Conservation (phyloP, 148 eudicot species). For the Oxyria digyna region DNA sequence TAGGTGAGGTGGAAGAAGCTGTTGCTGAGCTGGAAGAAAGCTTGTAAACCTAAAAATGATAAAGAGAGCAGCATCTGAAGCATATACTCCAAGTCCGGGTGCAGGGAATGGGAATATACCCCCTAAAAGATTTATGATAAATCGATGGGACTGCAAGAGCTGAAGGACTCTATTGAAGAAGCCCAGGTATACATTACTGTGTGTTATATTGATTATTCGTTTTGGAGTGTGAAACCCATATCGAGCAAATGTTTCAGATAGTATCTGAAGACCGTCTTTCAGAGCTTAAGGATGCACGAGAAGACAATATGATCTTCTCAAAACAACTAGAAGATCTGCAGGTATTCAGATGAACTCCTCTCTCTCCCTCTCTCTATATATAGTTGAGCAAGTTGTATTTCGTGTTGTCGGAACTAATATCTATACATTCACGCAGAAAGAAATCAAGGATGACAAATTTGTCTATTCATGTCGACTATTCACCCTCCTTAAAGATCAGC, state of each 20-base stretch:
- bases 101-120: slow-evolving; percentile 64
- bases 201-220: too few species aligned
- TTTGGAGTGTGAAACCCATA: too few species aligned
- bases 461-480: slow-evolving; percentile 63
- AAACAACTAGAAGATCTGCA: slow-evolving; percentile 85
- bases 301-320: slow-evolving; percentile 47
- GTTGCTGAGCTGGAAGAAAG: too few species aligned
- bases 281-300: slow-evolving; percentile 85
- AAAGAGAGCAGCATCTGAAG: slow-evolving; percentile 51
- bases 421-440: slow-evolving; percentile 41
- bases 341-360: slow-evolving; percentile 24
- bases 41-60: slow-evolving; percentile 77
- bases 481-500: slow-evolving; percentile 71
- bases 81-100: slow-evolving; percentile 38
- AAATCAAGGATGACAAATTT: too few species aligned
- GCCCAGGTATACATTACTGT: too few species aligned
- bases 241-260: too few species aligned
- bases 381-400: not conserved
- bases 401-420: slow-evolving; percentile 5
- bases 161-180: too few species aligned
- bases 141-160: too few species aligned
- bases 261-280: too few species aligned
- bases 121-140: slow-evolving; percentile 51
- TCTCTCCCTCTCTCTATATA: not conserved
- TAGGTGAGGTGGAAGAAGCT: too few species aligned